Evolutionary conservation across 139 green algal genomes (phyloP).

Genomic region (Coelastrella sp.): DNA sequence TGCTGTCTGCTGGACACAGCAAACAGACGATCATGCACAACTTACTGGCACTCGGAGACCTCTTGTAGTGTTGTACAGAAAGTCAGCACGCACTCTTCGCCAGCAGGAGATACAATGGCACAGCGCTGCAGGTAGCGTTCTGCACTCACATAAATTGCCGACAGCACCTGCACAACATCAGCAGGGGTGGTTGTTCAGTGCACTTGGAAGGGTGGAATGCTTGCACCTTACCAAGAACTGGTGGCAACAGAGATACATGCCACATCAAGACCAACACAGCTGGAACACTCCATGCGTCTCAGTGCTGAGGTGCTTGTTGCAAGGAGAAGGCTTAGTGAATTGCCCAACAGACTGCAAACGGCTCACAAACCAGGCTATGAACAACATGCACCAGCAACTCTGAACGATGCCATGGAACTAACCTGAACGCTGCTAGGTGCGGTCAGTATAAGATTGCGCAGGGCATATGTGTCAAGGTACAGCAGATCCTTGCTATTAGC

Average conservation of each 20-base stretch:
- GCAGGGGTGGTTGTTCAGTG: neutral
- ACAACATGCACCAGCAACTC: neutral
- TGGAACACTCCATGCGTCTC: too few relatives aligned
- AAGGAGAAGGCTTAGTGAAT: too few relatives aligned
- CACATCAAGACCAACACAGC: too few relatives aligned
- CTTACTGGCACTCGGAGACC: slow-evolving; percentile 41
- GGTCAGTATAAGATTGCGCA: slow-evolving; percentile 53
- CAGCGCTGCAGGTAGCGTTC: slow-evolving; percentile 46
- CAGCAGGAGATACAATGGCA: slow-evolving; percentile 32
- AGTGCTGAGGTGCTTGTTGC: too few relatives aligned
- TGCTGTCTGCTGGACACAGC: too few relatives aligned
- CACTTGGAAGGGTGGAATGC: neutral
- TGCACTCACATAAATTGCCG: neutral
- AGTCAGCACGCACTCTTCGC: slow-evolving; percentile 48
- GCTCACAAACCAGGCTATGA: too few relatives aligned
- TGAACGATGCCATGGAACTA: neutral
- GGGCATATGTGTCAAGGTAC: slow-evolving; percentile 54
- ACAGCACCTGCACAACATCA: slow-evolving; percentile 4
- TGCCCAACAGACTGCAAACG: too few relatives aligned
- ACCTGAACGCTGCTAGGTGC: slow-evolving; percentile 24
- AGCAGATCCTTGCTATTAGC: neutral
- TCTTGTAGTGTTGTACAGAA: slow-evolving; percentile 42
- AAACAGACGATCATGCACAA: neutral
- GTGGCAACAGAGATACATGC: too few relatives aligned
- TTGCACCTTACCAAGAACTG: neutral